Evolutionary conservation across 176 grass and related monocot genomes (phyloP), one percentile per base, ranked within the genome.

Genomic region (Musa beccarii): DNA sequence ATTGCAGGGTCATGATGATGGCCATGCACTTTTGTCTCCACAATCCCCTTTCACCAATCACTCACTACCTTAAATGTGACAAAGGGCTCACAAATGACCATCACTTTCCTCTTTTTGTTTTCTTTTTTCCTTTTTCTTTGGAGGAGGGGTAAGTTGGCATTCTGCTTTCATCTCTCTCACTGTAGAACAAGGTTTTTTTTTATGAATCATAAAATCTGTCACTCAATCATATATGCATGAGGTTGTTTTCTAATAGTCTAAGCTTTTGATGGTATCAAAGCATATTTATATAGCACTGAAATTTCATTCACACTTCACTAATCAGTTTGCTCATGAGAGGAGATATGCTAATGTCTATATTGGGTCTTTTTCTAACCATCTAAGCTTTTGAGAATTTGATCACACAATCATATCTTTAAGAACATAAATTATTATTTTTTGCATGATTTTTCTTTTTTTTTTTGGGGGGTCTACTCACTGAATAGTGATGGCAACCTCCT

Each of bases 1-100:
- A 28, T 25, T 56, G 72, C 71, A 71, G 75, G 73, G 51, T 77
- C 78, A 81, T 85, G 73, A 85, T 85, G 66, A 68, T 81, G 52
- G 9, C 55, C 66, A 73, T 55, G 68, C 53, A 59, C 50, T 55
- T 71, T 86, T 86, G 84, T 83, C 81, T 71, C 72, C 21, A 56
- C 81, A 54, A 29, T 51, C 21, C 2, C 66, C 21, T 57, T 59
- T 24, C 21, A 13, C 43, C 68, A 51, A 70, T 70, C 43, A 21
- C 68, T 19, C 68, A 51, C 68, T 21, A 1, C 43, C 68, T 70
- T 70, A 21, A 70, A 70, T 69, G 28, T 10, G 49, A 69, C 23
- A 49, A 10, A 69, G 66, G n/a, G 15, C 49, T 69, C 66, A 6
- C 66, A 50, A 49, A 69, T 2, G 7, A 49, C 66, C 66, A 68